Evolutionary conservation across 768 basidiomycete species (phyloP).

Genomic region (Tricholoma saponaceum): DNA sequence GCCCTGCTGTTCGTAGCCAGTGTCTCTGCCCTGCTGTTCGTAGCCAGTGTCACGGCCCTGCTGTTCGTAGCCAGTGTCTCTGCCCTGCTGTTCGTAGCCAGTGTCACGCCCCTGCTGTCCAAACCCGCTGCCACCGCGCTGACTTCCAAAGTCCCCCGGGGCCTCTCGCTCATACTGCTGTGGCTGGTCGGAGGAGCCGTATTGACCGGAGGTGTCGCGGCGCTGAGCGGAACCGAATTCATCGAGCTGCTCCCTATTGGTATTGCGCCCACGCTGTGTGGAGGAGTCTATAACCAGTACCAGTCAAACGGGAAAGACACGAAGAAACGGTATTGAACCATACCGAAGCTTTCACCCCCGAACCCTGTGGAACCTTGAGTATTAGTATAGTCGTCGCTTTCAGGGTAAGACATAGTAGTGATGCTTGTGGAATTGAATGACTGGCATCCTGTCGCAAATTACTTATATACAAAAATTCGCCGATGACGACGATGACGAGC

Average conservation of each 20-base stretch:
- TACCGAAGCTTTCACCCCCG: background rate
- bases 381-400: background rate
- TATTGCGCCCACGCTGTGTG: background rate
- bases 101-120: background rate
- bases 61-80: background rate
- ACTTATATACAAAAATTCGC: background rate
- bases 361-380: constrained; percentile 1
- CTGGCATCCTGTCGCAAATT: background rate
- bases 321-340: background rate
- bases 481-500: constrained; percentile 3
- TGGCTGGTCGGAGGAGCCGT: background rate
- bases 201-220: background rate
- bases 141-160: background rate
- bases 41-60: background rate
- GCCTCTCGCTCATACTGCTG: background rate
- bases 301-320: background rate
- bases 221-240: background rate
- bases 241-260: background rate
- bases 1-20: background rate
- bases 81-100: background rate
- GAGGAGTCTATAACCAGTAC: background rate
- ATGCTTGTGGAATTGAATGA: background rate
- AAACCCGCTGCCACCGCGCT: background rate
- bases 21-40: background rate
- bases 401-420: constrained; percentile 1